phyloP scores from a whole-genome alignment of 805 yeast species.

The Metschnikowia cerradonensis region DNA sequence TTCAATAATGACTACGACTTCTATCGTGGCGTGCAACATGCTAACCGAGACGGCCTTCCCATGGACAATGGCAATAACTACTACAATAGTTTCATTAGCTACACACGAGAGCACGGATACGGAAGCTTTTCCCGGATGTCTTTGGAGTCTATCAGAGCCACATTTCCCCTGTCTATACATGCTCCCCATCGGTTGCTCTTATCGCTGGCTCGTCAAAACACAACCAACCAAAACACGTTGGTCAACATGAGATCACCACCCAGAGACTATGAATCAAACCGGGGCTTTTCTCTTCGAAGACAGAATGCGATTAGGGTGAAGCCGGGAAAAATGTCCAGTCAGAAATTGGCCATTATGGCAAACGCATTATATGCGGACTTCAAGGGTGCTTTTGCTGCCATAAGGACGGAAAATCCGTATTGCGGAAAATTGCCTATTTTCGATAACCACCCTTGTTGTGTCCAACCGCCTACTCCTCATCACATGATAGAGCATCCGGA shows the following conservation, averaged over 20 bases:
- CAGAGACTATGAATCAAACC: background rate
- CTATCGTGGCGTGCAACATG: background rate
- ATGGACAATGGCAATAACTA: background rate
- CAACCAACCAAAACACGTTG: slow-evolving; percentile 19
- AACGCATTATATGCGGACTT: slow-evolving; percentile 6
- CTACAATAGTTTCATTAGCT: background rate
- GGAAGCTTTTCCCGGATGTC: background rate
- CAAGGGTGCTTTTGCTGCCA: slow-evolving; percentile 5
- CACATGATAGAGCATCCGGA: background rate
- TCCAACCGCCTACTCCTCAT: background rate
- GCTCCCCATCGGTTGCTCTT: slow-evolving; percentile 21
- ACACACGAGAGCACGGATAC: background rate
- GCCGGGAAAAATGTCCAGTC: slow-evolving; percentile 1
- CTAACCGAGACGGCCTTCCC: background rate
- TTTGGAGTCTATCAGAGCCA: background rate
- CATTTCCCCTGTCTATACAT: background rate
- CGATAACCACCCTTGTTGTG: slow-evolving; percentile 4
- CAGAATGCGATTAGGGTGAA: slow-evolving; percentile 30
- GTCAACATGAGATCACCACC: background rate
- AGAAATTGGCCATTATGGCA: slow-evolving; percentile 2
- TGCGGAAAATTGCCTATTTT: slow-evolving; percentile 13
- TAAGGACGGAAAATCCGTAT: slow-evolving; percentile 1
- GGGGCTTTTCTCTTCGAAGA: slow-evolving; percentile 26
- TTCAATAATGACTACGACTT: slow-evolving; percentile 2
- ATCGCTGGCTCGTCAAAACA: slow-evolving; percentile 26